A percentile compares a stretch with the other conserved stretches of the same genome.
Evolutionary conservation across 2,329 filamentous ascomycete species (phyloP).

Genomic region (Seiridium unicorne): DNA sequence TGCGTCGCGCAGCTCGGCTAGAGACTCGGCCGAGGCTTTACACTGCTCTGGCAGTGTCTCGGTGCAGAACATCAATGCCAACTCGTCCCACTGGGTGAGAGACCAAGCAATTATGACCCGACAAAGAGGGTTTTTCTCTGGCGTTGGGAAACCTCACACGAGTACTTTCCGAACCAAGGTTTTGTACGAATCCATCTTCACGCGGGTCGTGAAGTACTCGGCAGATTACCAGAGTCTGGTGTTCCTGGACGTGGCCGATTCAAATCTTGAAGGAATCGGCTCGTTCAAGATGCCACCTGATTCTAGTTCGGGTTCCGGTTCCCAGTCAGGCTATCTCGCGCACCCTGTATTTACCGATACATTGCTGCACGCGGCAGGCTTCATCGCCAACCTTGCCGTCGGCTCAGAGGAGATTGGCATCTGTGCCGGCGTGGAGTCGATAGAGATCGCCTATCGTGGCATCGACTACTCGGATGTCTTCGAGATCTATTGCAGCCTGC

Average conservation of each 20-base stretch:
- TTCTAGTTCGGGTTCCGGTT: background rate
- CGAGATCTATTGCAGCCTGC: constrained; percentile 12
- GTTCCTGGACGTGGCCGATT: constrained; percentile 4
- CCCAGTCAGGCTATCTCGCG: background rate
- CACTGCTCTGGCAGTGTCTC: background rate
- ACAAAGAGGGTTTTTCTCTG: constrained; percentile 4
- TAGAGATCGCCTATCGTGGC: constrained; percentile 5
- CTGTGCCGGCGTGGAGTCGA: constrained; percentile 9
- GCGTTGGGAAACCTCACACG: background rate
- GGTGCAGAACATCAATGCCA: background rate
- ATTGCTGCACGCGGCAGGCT: constrained; percentile 17
- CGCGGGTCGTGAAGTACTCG: constrained; percentile 15
- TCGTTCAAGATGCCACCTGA: constrained; percentile 6
- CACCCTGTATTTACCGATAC: constrained; percentile 15
- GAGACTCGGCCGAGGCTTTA: background rate
- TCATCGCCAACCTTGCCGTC: constrained; percentile 14
- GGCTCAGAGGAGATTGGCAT: constrained; percentile 11
- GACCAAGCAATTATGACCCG: background rate
- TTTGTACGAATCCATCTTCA: constrained; percentile 14
- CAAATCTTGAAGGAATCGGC: constrained; percentile 8
- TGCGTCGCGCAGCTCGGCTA: background rate
- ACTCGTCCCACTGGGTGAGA: background rate
- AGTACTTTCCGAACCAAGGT: constrained; percentile 11
- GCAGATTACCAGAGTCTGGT: constrained; percentile 9
- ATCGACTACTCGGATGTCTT: constrained; percentile 8